These are phyloP conservation scores for Hygrophorus pudorinus DNA, from an alignment of 768 basidiomycete genomes.

Conservation along the genomic window DNA sequence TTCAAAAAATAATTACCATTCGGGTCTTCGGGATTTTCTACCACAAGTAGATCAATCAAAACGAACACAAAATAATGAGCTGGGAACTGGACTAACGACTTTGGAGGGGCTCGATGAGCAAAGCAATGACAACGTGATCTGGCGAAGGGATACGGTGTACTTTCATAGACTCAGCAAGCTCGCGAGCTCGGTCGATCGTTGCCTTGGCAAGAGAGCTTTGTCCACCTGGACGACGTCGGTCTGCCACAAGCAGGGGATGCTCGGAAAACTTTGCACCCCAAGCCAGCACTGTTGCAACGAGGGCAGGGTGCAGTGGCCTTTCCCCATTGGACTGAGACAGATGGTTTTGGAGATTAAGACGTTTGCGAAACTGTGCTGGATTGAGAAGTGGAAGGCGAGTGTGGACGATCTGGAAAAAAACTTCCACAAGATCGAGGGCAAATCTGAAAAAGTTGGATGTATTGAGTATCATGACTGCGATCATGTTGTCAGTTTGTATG, in stretches of 20 bases:
- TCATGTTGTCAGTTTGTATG: not conserved
- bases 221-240: constrained; percentile 57
- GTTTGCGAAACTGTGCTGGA: constrained; percentile 68
- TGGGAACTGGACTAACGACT: constrained; percentile 57
- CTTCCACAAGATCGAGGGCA: constrained; percentile 86
- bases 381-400: constrained; percentile 82
- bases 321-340: constrained; percentile 21
- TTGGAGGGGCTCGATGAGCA: constrained; percentile 77
- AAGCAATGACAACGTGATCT: constrained; percentile 74
- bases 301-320: constrained; percentile 52
- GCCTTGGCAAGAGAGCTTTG: constrained; percentile 73
- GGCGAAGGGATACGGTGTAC: constrained; percentile 71
- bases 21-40: constrained; percentile 67
- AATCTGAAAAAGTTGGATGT: constrained; percentile 41
- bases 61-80: not conserved
- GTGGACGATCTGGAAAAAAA: constrained; percentile 90
- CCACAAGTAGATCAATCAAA: constrained; percentile 1
- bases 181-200: constrained; percentile 71
- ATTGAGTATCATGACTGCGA: not conserved
- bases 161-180: constrained; percentile 80
- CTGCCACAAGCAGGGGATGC: constrained; percentile 72
- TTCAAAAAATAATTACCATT: constrained; percentile 37
- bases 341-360: constrained; percentile 37
- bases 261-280: constrained; percentile 95
- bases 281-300: constrained; percentile 80